Percentiles rank a stretch among this genome's conserved stretches.
These are phyloP conservation scores for Candida boidinii DNA, from an alignment of 805 yeast genomes.

Conservation along the genomic window DNA sequence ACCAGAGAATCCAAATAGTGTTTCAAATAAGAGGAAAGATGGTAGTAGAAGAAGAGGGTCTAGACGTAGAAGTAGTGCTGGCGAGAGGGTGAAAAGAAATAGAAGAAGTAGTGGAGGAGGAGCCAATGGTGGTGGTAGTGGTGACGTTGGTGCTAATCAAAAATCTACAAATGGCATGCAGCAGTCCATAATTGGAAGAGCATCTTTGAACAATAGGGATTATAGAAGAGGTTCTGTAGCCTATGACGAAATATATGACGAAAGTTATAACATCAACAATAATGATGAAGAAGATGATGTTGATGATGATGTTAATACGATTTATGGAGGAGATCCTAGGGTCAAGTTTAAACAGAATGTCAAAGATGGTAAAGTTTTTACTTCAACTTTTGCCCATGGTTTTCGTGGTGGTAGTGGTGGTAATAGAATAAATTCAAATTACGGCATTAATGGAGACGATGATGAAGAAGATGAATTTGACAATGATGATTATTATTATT, in stretches of 20 bases:
- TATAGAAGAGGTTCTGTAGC: constrained; percentile 17
- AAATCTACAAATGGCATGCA: too few relatives aligned
- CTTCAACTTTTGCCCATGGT: too few relatives aligned
- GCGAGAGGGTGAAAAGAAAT: constrained; percentile 5
- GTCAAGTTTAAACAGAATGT: too few relatives aligned
- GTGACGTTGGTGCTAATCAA: constrained; percentile 6
- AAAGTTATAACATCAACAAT: not conserved
- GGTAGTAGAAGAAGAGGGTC: not conserved
- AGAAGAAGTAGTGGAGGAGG: not conserved
- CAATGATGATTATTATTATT: constrained; percentile 15
- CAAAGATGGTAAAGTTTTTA: too few relatives aligned
- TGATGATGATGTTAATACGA: constrained; percentile 14
- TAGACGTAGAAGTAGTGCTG: constrained; percentile 3
- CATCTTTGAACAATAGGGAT: constrained; percentile 7
- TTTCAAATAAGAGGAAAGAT: not conserved
- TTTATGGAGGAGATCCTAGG: too few relatives aligned
- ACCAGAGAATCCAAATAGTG: not conserved
- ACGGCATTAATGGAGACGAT: constrained; percentile 5
- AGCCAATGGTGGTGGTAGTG: constrained; percentile 1
- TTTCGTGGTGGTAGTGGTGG: too few relatives aligned
- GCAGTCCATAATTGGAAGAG: constrained; percentile 6
- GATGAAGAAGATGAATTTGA: constrained; percentile 20
- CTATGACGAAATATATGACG: too few relatives aligned
- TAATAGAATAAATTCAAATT: too few relatives aligned
- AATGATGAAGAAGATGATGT: constrained; percentile 20